phyloP scores from a whole-genome alignment of 2,329 filamentous ascomycete genomes.

The Stemphylium vesicarium region DNA sequence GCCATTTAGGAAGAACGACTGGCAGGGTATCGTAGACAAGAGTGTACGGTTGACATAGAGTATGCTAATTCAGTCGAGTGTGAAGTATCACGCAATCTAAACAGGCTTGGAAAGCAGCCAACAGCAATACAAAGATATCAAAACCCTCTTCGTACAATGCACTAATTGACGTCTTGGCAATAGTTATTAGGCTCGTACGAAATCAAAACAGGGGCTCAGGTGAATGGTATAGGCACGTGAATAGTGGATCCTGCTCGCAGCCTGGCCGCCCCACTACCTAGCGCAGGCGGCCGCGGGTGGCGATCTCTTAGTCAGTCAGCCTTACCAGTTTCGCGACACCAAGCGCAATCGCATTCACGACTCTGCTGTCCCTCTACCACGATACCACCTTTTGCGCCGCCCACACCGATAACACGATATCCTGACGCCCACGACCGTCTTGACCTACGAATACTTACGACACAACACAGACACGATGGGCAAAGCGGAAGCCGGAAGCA shows the following conservation, averaged over 20 bases:
- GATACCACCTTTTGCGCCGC: background rate
- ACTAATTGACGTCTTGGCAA: background rate
- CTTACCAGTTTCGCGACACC: slow-evolving; percentile 8
- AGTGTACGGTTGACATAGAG: slow-evolving; percentile 30
- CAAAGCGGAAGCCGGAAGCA: slow-evolving; percentile 88
- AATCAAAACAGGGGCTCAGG: background rate
- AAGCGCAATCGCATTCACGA: background rate
- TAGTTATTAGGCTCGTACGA: background rate
- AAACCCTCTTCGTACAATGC: too few species aligned
- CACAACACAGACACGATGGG: slow-evolving; percentile 65
- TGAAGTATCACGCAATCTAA: too few species aligned
- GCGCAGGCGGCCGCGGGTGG: slow-evolving; percentile 6
- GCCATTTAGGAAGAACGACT: slow-evolving; percentile 49
- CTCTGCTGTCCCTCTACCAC: background rate
- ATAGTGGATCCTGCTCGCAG: background rate
- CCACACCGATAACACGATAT: background rate
- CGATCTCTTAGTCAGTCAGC: slow-evolving; percentile 14
- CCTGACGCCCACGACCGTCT: too few species aligned
- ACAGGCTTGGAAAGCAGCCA: too few species aligned
- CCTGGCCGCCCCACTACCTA: background rate
- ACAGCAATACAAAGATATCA: too few species aligned
- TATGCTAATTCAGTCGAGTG: too few species aligned
- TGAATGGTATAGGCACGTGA: background rate
- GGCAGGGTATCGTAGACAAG: slow-evolving; percentile 41
- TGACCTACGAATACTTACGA: background rate